phyloP scores from a whole-genome alignment of 495 filamentous ascomycete species.

The Physcia stellaris region DNA sequence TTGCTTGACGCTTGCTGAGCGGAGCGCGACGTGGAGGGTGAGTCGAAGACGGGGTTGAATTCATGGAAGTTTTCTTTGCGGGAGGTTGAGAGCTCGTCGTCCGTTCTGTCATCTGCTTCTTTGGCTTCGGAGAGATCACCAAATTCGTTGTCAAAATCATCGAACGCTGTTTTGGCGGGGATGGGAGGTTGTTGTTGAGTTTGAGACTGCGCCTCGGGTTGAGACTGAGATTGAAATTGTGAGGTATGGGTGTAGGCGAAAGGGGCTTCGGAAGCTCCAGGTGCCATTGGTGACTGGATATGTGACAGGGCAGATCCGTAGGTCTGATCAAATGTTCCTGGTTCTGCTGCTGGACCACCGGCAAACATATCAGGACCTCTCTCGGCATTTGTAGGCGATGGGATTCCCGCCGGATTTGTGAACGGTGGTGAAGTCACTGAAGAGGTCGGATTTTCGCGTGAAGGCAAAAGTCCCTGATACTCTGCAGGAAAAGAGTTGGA shows the following conservation, averaged over 20 bases:
- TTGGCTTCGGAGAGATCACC: conserved; percentile 79
- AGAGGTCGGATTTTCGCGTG: conserved; percentile 46
- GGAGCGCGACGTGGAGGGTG: conserved; percentile 21
- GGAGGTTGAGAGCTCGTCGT: conserved; percentile 40
- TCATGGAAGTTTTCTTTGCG: conserved; percentile 34
- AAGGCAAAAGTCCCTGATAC: conserved; percentile 51
- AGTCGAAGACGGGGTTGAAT: conserved; percentile 52
- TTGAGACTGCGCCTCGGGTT: conserved; percentile 18
- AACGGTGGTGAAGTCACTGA: conserved; percentile 19
- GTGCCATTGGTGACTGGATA: conserved; percentile 13
- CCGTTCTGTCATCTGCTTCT: conserved; percentile 61
- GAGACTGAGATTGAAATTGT: conserved; percentile 8
- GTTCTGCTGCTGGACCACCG: not conserved
- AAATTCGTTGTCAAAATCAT: conserved; percentile 85
- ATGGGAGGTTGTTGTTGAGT: conserved; percentile 6
- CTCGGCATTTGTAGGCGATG: conserved; percentile 9
- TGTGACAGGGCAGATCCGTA: conserved; percentile 5
- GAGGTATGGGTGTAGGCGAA: conserved; percentile 11
- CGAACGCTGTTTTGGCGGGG: conserved; percentile 29
- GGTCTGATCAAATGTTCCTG: too few relatives aligned
- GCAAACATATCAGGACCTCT: conserved; percentile 14
- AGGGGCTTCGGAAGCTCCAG: conserved; percentile 13
- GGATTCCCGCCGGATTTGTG: not conserved
- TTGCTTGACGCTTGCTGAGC: conserved; percentile 23
- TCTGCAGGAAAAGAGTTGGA: conserved; percentile 42